phyloP scores from a whole-genome alignment of 2,329 filamentous ascomycete genomes.

The Diaporthe sp. region DNA sequence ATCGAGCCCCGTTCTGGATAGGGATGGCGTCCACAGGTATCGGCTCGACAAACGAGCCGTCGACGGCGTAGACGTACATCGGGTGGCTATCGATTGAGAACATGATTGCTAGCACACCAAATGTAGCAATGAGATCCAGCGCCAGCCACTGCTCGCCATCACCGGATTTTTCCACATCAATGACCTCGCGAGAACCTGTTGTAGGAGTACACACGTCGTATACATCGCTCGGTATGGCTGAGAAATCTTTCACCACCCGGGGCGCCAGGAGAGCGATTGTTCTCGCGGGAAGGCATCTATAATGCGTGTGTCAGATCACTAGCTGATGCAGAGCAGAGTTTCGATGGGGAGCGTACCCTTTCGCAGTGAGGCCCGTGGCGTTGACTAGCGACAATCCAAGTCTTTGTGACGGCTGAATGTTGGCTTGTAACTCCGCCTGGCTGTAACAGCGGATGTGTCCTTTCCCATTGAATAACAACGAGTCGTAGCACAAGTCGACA shows the following conservation, averaged over 20 bases:
- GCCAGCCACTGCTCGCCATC: slow-evolving; percentile 57
- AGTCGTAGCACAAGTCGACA: slow-evolving; percentile 67
- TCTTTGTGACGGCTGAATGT: slow-evolving; percentile 47
- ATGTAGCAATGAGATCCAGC: slow-evolving; percentile 64
- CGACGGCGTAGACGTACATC: slow-evolving; percentile 65
- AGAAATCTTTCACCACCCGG: slow-evolving; percentile 41
- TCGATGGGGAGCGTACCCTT: neutral
- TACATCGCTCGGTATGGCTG: slow-evolving; percentile 52
- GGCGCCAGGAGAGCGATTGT: neutral
- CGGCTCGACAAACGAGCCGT: slow-evolving; percentile 65
- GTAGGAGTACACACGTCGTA: slow-evolving; percentile 60
- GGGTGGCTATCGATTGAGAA: slow-evolving; percentile 64
- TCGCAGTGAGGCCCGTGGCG: slow-evolving; percentile 12
- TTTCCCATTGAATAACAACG: slow-evolving; percentile 71
- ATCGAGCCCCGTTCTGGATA: slow-evolving; percentile 63
- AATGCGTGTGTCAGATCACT: neutral
- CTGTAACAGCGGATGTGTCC: slow-evolving; percentile 64
- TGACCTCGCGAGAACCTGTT: slow-evolving; percentile 53
- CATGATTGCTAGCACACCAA: slow-evolving; percentile 55
- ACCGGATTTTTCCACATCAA: slow-evolving; percentile 48
- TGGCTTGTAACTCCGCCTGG: slow-evolving; percentile 53
- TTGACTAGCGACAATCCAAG: neutral
- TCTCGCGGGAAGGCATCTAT: slow-evolving; percentile 10
- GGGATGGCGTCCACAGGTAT: slow-evolving; percentile 58
- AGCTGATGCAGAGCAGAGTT: neutral